Percentiles rank a stretch among this genome's conserved stretches.
phyloP scores from a whole-genome alignment of 1,284 basidiomycete species.

The Marasmius tenuissimus region DNA sequence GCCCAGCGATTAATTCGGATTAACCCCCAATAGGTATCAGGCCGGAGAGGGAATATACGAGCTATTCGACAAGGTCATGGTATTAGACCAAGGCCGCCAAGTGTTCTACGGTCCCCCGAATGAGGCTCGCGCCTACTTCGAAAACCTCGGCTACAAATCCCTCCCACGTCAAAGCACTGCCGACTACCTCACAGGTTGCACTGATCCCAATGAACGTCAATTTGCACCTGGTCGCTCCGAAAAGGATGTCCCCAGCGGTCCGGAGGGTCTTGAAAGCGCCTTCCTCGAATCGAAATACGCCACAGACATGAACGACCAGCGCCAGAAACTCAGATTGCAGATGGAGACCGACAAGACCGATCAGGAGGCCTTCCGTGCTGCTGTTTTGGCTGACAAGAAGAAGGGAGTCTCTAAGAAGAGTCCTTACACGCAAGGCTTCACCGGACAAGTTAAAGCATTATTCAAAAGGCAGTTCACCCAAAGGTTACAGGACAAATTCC shows the following conservation, averaged over 20 bases:
- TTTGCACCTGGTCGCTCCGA: slow-evolving; percentile 72
- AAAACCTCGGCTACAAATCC: slow-evolving; percentile 72
- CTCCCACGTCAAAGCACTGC: slow-evolving; percentile 73
- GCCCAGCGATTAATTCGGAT: no score
- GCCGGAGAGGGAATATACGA: slow-evolving; percentile 78
- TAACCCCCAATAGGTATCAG: slow-evolving; percentile 62
- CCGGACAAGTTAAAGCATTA: slow-evolving; percentile 72
- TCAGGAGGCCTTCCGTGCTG: slow-evolving; percentile 74
- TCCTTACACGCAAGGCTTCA: slow-evolving; percentile 84
- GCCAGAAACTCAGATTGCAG: slow-evolving; percentile 63
- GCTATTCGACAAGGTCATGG: slow-evolving; percentile 78
- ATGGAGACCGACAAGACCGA: slow-evolving; percentile 67
- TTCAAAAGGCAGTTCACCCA: slow-evolving; percentile 77
- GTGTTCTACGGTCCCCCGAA: slow-evolving; percentile 78
- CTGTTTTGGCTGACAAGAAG: slow-evolving; percentile 81
- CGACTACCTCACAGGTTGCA: slow-evolving; percentile 81
- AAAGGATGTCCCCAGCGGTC: slow-evolving; percentile 68
- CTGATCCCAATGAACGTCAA: slow-evolving; percentile 85
- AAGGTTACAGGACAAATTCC: slow-evolving; percentile 81
- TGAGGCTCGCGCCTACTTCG: slow-evolving; percentile 78
- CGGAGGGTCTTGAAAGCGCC: slow-evolving; percentile 71
- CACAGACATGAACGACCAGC: slow-evolving; percentile 46
- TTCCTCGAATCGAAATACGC: slow-evolving; percentile 61
- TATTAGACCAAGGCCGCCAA: slow-evolving; percentile 82
- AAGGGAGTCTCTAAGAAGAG: slow-evolving; percentile 81